Evolutionary conservation across 306 rosid genomes (phyloP).

Genomic region (Nissolia schottii): DNA sequence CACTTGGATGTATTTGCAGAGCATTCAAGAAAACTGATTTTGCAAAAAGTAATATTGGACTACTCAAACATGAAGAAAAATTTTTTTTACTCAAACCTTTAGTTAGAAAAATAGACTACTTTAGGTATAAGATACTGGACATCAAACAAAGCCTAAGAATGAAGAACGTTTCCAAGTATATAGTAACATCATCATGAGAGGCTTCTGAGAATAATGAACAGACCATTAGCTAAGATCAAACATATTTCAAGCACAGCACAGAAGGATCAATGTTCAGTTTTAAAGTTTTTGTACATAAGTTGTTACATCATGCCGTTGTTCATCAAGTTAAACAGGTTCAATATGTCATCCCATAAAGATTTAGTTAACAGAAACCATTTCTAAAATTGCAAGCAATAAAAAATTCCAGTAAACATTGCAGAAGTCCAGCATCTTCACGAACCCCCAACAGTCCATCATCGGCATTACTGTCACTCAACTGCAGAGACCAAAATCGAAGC

Average conservation of each 20-base stretch:
- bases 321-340: slow-evolving; percentile 31
- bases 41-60: no score
- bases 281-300: slow-evolving; percentile 21
- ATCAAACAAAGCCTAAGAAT: background rate
- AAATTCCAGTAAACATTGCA: slow-evolving; percentile 30
- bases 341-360: slow-evolving; percentile 38
- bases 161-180: background rate
- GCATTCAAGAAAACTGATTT: background rate
- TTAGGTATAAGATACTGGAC: background rate
- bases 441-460: slow-evolving; percentile 5
- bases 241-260: slow-evolving; percentile 11
- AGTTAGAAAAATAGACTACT: background rate
- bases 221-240: background rate
- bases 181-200: background rate
- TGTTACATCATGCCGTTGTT: slow-evolving; percentile 31
- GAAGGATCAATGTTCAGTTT: slow-evolving; percentile 20
- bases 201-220: background rate
- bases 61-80: no score
- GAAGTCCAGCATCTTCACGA: background rate
- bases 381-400: slow-evolving; percentile 37
- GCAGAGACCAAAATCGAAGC: slow-evolving; percentile 31
- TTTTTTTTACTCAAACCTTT: background rate
- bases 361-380: slow-evolving; percentile 34
- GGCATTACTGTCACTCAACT: slow-evolving; percentile 40
- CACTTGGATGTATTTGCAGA: background rate